Percentiles rank a stretch among this genome's conserved stretches.
Evolutionary conservation across 164 flowering plant genomes (phyloP).

Genomic region (Houttuynia cordata): DNA sequence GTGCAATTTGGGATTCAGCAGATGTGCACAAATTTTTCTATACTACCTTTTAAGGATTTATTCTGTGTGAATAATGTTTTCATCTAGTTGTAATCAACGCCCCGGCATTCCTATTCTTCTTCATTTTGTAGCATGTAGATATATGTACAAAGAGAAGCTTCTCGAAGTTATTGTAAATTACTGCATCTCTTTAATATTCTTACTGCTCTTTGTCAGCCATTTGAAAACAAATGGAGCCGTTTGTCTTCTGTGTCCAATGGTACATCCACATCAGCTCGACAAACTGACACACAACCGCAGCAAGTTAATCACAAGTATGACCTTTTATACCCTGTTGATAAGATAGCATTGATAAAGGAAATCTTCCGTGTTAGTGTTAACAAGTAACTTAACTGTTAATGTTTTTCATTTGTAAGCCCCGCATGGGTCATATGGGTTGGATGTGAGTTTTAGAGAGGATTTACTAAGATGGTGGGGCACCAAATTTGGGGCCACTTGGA

Average conservation of each 20-base stretch:
- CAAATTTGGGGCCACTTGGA: too few species aligned
- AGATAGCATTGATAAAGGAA: too few species aligned
- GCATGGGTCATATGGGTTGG: not conserved
- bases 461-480: too few species aligned
- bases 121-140: not conserved
- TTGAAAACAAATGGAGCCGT: conserved; percentile 77
- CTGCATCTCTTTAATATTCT: too few species aligned
- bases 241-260: conserved; percentile 19
- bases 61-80: too few species aligned
- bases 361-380: not conserved
- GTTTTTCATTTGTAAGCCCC: not conserved
- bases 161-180: too few species aligned
- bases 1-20: not conserved
- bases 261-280: conserved; percentile 23
- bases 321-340: not conserved
- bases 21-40: not conserved
- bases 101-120: too few species aligned
- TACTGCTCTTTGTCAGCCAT: conserved; percentile 29
- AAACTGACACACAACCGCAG: conserved; percentile 32
- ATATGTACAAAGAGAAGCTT: too few species aligned
- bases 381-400: not conserved
- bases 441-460: not conserved
- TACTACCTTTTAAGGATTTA: not conserved
- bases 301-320: conserved; percentile 46
- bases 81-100: too few species aligned